Percentiles rank a stretch among this genome's conserved stretches.
Conservation (phyloP, 768 basidiomycete species). For the Sarcomyxa edulis region DNA sequence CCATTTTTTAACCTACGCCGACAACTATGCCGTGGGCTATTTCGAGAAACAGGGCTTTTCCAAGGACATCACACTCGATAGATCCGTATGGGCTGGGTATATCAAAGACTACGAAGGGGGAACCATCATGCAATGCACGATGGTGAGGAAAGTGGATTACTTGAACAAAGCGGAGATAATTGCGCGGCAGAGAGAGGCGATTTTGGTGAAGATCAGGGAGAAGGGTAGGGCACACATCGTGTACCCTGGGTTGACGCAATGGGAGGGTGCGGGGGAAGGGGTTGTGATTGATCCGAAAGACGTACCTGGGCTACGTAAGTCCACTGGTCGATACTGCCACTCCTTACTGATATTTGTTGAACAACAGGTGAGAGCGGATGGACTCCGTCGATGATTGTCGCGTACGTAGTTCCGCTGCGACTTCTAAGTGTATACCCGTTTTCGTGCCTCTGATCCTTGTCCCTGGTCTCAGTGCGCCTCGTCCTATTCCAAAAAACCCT, state of each 20-base stretch:
- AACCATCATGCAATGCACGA: slow-evolving; percentile 97
- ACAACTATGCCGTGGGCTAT: slow-evolving; percentile 98
- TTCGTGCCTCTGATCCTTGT: background rate
- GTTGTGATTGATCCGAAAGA: slow-evolving; percentile 63
- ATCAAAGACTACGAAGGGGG: slow-evolving; percentile 99
- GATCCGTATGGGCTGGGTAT: slow-evolving; percentile 94
- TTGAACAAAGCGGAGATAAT: slow-evolving; percentile 74
- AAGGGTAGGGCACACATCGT: slow-evolving; percentile 84
- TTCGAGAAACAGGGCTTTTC: slow-evolving; percentile 99
- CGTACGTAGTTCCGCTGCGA: slow-evolving; percentile 51
- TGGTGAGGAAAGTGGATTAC: slow-evolving; percentile 92
- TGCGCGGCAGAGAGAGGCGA: slow-evolving; percentile 80
- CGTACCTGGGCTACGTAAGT: slow-evolving; percentile 84
- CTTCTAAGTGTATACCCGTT: background rate
- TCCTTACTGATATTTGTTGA: slow-evolving; percentile 6
- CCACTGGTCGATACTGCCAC: slow-evolving; percentile 7
- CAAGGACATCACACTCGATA: slow-evolving; percentile 91
- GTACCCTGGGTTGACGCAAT: slow-evolving; percentile 73
- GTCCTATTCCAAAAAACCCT: slow-evolving; percentile 37
- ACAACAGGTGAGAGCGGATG: slow-evolving; percentile 84
- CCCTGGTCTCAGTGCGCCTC: slow-evolving; percentile 22
- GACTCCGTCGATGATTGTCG: slow-evolving; percentile 76
- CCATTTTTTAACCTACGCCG: slow-evolving; percentile 97
- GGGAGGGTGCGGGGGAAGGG: slow-evolving; percentile 49
- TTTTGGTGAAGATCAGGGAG: slow-evolving; percentile 82